Evolutionary conservation across 1,139 yeast genomes (phyloP), one percentile per base, ranked within the genome.

Genomic region (Taphrina deformans): DNA sequence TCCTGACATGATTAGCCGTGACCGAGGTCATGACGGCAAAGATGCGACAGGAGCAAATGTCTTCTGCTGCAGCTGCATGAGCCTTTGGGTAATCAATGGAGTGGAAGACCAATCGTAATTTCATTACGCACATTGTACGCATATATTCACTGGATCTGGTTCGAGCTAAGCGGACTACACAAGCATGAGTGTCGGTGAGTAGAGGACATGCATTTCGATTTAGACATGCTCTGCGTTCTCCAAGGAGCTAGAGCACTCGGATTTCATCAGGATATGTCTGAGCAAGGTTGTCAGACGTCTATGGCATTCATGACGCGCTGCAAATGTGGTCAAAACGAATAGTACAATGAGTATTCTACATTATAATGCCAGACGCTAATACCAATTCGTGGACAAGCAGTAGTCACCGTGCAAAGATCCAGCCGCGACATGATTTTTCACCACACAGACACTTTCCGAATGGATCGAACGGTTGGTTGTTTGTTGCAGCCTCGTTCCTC

Each of bases 1-100:
- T n/a, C n/a, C 21, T 51, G 55, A 33, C 29, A 31, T 12, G 18
- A n/a, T 6, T 53, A 44, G 59, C 56, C 14, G 59, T 61, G 9
- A 61, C 65, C 10, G 65, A 51, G 35, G 65, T 61, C 38, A 50
- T 50, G 56, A 52, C 59, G 41, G 65, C 53, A 16, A 61, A 61
- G 53, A 61, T 61, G 65, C 45, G 65, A n/a, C 51, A 52, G 18
- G 55, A 33, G 12, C 65, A 61, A 26, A 31, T 31, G 27, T 51
- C 55, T 2, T 51, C 55, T n/a, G 55, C 55, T 2, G 31, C 48
- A 2, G 48, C 48, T 44, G 48, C 48, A 10, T 44, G 18, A 18
- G 48, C 6, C n/a, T 16, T 38, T 12, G 21, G n/a, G n/a, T n/a
- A n/a, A n/a, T n/a, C n/a, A n/a, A n/a, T n/a, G n/a, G n/a, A n/a